Conservation (phyloP, 176 grass and related monocot genomes). For the bread wheat (Triticum aestivum) region IWGSC_CS_RefSeq_v2.1 NC_057794.1:10444337-10444836, state of each 20-base stretch:
- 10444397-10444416: conserved; percentile 98
- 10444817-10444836: background rate
- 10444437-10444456: conserved; percentile 65
- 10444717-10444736: background rate
- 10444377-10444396: conserved; percentile 97
- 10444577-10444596: background rate
- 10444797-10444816: background rate
- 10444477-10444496: conserved; percentile 43
- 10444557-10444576: background rate
- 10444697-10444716: background rate
- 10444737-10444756: background rate
- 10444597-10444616: background rate
- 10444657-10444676: background rate
- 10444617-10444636: background rate
- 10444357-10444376: conserved; percentile 67
- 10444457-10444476: conserved; percentile 60
- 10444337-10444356: conserved; percentile 96
- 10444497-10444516: background rate
- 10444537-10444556: background rate
- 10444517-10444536: background rate
- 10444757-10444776: background rate
- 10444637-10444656: background rate
- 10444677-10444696: no score
- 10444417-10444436: conserved; percentile 91
- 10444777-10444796: background rate